Percentiles rank a stretch among this genome's conserved stretches.
Evolutionary conservation across 148 eudicot genomes (phyloP).

Genomic region (Selenicereus undatus): DNA sequence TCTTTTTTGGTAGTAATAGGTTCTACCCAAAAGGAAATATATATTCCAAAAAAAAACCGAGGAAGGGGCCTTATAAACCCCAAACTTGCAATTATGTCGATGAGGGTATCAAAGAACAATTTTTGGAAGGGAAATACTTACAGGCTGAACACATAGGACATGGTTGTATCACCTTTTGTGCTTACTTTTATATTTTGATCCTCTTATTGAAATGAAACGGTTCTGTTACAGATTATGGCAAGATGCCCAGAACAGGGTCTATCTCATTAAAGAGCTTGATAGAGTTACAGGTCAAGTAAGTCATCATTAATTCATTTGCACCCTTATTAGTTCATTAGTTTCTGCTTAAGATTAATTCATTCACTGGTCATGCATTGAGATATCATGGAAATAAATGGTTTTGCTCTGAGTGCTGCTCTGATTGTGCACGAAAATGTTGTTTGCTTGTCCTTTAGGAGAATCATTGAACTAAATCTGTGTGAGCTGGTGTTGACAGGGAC

Average conservation of each 20-base stretch:
- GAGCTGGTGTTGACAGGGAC: conserved; percentile 39
- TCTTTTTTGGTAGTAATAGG: no score
- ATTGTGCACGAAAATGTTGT: neutral
- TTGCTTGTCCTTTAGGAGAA: neutral
- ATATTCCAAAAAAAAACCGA: no score
- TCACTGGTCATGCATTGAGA: no score
- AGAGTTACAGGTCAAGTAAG: conserved; percentile 79
- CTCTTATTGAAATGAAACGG: conserved; percentile 6
- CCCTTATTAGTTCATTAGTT: neutral
- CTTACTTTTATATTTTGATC: conserved; percentile 5
- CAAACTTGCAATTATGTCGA: neutral
- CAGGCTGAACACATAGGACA: neutral
- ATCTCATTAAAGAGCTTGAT: conserved; percentile 69
- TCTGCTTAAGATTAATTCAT: neutral
- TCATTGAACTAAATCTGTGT: conserved; percentile 1
- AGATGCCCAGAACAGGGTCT: conserved; percentile 76
- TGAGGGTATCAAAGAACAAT: no score
- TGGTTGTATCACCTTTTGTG: neutral
- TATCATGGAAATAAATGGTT: neutral
- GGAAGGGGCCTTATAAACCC: no score
- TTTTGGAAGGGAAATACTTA: neutral
- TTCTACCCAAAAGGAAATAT: no score
- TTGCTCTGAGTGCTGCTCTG: neutral
- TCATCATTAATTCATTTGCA: neutral
- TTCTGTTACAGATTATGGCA: conserved; percentile 65